phyloP scores from a whole-genome alignment of 2,329 filamentous ascomycete genomes.

The Epichloe brachyelytri region DNA sequence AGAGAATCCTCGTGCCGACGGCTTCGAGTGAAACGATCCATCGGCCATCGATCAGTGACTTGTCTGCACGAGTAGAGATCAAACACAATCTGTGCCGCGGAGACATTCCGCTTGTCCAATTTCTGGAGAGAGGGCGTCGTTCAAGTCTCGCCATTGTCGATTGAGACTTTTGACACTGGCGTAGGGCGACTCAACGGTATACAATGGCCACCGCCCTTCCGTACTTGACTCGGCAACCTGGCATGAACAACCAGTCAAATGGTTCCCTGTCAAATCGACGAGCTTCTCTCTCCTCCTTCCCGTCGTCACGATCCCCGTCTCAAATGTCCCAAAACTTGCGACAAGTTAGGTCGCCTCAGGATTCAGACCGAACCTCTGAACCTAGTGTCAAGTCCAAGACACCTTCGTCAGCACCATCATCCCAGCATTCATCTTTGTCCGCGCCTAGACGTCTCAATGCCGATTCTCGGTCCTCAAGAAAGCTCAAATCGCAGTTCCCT shows the following conservation, averaged over 20 bases:
- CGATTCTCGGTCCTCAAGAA: slow-evolving; percentile 37
- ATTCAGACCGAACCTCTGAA: slow-evolving; percentile 44
- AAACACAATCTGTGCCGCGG: background rate
- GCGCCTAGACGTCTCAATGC: slow-evolving; percentile 36
- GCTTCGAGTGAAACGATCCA: background rate
- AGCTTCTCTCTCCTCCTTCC: slow-evolving; percentile 53
- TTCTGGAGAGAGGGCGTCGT: background rate
- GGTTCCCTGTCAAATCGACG: slow-evolving; percentile 22
- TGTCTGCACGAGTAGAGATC: background rate
- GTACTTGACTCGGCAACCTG: slow-evolving; percentile 26
- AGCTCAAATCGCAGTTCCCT: slow-evolving; percentile 62
- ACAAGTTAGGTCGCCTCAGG: slow-evolving; percentile 43
- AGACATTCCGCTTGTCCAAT: background rate
- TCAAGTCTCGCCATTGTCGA: background rate
- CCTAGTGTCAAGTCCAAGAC: slow-evolving; percentile 48
- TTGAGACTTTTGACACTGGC: background rate
- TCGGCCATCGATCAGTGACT: background rate
- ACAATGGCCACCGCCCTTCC: slow-evolving; percentile 30
- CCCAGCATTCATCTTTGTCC: slow-evolving; percentile 48
- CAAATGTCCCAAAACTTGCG: slow-evolving; percentile 42
- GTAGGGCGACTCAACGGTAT: background rate
- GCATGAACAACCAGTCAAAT: slow-evolving; percentile 23
- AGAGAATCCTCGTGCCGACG: background rate
- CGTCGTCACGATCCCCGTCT: slow-evolving; percentile 44
- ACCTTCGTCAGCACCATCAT: slow-evolving; percentile 45